Evolutionary conservation across 208 protist species (phyloP).

Genomic region (Naegleria lovaniensis): DNA sequence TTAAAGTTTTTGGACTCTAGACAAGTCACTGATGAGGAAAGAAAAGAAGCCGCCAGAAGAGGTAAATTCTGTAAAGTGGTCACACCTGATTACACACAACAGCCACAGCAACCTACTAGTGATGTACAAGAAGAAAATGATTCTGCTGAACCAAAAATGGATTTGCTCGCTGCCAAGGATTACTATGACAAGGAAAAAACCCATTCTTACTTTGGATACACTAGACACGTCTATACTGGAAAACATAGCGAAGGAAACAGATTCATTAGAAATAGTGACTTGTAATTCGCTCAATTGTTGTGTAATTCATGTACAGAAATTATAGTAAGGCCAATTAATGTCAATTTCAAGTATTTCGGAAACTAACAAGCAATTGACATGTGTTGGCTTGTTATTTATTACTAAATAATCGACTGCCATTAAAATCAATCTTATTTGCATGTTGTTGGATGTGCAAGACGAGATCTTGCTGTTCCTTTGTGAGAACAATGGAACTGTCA

Average conservation of each 20-base stretch:
- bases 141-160: neutral
- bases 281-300: constrained; percentile 28
- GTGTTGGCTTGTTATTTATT: neutral
- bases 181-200: constrained; percentile 19
- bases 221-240: constrained; percentile 41
- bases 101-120: neutral
- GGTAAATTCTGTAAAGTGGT: constrained; percentile 35
- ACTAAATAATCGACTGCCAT: neutral
- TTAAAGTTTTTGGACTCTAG: constrained; percentile 40
- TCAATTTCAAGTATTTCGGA: too few relatives aligned
- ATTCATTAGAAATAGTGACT: constrained; percentile 45
- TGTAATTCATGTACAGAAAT: neutral
- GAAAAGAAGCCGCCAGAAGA: constrained; percentile 35
- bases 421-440: neutral
- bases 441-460: neutral
- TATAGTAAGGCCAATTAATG: too few relatives aligned
- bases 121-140: neutral
- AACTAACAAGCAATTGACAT: too few relatives aligned
- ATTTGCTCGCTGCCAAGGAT: neutral
- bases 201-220: constrained; percentile 14
- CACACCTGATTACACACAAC: neutral
- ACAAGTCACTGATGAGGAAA: constrained; percentile 33
- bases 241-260: constrained; percentile 49
- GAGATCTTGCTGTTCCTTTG: neutral
- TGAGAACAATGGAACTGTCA: neutral